These are phyloP conservation scores for Ceratocystis lukuohia DNA, from an alignment of 2,329 filamentous ascomycete species.

Conservation along the genomic window DNA sequence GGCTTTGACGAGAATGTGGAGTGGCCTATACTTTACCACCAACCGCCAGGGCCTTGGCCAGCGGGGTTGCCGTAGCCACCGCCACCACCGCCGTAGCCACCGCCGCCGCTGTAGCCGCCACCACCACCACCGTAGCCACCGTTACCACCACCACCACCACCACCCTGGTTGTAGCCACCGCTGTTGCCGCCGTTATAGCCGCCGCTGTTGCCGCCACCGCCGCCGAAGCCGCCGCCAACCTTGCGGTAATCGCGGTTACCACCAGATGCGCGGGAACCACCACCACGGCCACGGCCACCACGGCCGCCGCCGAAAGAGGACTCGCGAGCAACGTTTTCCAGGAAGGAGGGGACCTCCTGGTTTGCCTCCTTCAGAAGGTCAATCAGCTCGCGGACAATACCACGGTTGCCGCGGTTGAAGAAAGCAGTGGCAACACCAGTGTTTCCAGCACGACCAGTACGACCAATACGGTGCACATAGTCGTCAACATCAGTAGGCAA, in stretches of 20 bases:
- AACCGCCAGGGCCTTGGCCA: conserved; percentile 54
- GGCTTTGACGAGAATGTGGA: not conserved
- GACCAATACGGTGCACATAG: conserved; percentile 98
- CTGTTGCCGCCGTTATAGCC: conserved; percentile 34
- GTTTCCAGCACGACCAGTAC: conserved; percentile 98
- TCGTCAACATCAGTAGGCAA: conserved; percentile 98
- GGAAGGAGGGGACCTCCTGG: conserved; percentile 85
- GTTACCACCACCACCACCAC: conserved; percentile 24
- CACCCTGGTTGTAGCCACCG: conserved; percentile 31
- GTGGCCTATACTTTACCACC: conserved; percentile 39
- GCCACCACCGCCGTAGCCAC: conserved; percentile 32
- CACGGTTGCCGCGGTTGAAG: conserved; percentile 99
- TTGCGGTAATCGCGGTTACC: conserved; percentile 83
- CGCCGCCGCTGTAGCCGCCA: conserved; percentile 31
- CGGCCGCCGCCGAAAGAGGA: conserved; percentile 63
- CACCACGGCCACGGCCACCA: conserved; percentile 45
- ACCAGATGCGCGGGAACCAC: conserved; percentile 52
- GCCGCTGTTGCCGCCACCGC: conserved; percentile 31
- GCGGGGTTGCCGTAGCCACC: conserved; percentile 53
- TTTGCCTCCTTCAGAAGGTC: conserved; percentile 98
- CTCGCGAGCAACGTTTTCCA: conserved; percentile 95
- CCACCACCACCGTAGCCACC: conserved; percentile 28
- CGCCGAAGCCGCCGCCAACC: conserved; percentile 34
- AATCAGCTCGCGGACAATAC: conserved; percentile 88
- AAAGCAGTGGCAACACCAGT: conserved; percentile 96